Evolutionary conservation across 371 early-diverging fungal species (phyloP), one percentile per base, ranked within the genome.

Genomic region (Mortierella polycephala): DNA sequence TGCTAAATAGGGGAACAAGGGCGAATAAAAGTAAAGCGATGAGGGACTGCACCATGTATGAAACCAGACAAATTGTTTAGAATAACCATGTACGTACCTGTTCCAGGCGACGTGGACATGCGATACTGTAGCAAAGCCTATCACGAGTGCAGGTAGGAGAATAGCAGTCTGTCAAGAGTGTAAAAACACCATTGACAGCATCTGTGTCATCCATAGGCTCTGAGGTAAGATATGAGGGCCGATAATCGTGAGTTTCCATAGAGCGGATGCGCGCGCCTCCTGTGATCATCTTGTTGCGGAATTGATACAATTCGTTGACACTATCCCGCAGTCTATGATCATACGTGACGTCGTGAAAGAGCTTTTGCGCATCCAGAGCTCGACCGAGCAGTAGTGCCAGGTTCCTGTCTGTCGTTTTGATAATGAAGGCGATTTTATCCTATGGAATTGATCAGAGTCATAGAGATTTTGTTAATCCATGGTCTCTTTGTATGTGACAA

Each of bases 301-400:
- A 94, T 54, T 88, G 86, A 71, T 95, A 97, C 2, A 97, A 72
- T 63, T 96, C 96, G 63, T 87, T 81, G 6, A 85, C 69, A 42
- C 88, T 91, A 67, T 96, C 96, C n/a, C 93, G 89, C 62, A 96
- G 87, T 6, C 91, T 86, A 81, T 91, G 92, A 50, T 90, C 91
- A 71, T 93, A 96, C 14, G 89, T 91, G 23, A 96, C 96, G 82
- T 97, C 96, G 69, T 95, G 93, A 74, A 97, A 95, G 69, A 96
- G 90, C 56, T 86, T 89, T 79, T 97, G 96, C 11, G 92, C 86
- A 75, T 94, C 96, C 70, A 97, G 77, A 10, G 95, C 91, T n/a
- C 96, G 88, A 5, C 96, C 96, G 11, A 95, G 81, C 2, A 94
- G 82, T 6, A 96, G 77, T 1, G 96, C 94, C 57, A 96, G 73